Conservation (phyloP, 805 yeast species). For the Teunomyces panamensis region DNA sequence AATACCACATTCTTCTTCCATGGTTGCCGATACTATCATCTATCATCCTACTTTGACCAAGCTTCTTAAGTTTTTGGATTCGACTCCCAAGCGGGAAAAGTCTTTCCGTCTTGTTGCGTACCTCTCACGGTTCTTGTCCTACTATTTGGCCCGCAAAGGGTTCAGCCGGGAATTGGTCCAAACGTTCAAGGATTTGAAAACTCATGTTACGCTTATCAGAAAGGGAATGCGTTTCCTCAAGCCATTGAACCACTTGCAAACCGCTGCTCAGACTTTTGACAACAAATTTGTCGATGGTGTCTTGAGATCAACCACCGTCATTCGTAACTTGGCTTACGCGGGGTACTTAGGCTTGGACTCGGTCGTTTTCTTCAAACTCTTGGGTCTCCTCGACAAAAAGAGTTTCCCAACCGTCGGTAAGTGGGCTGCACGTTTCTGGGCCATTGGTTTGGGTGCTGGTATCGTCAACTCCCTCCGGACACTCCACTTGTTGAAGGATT, state of each 20-base stretch:
- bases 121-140: constrained; percentile 69
- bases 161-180: constrained; percentile 45
- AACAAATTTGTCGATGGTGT: constrained; percentile 67
- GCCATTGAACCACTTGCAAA: constrained; percentile 68
- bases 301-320: constrained; percentile 48
- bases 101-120: constrained; percentile 76
- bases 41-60: constrained; percentile 72
- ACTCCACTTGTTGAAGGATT: constrained; percentile 30
- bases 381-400: constrained; percentile 52
- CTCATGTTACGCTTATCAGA: constrained; percentile 65
- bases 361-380: constrained; percentile 55
- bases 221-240: constrained; percentile 83
- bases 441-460: constrained; percentile 63
- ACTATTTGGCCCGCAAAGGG: constrained; percentile 56
- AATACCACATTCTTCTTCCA: constrained; percentile 1
- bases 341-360: constrained; percentile 65
- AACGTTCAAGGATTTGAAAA: constrained; percentile 55
- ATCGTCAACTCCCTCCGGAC: constrained; percentile 56
- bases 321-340: constrained; percentile 60
- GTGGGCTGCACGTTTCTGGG: constrained; percentile 73
- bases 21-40: constrained; percentile 67
- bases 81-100: constrained; percentile 77
- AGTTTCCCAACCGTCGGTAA: constrained; percentile 51
- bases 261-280: constrained; percentile 64
- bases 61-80: constrained; percentile 60